These are phyloP conservation scores for Neurospora sp. DNA, from an alignment of 2,329 filamentous ascomycete genomes.

Conservation along the genomic window DNA sequence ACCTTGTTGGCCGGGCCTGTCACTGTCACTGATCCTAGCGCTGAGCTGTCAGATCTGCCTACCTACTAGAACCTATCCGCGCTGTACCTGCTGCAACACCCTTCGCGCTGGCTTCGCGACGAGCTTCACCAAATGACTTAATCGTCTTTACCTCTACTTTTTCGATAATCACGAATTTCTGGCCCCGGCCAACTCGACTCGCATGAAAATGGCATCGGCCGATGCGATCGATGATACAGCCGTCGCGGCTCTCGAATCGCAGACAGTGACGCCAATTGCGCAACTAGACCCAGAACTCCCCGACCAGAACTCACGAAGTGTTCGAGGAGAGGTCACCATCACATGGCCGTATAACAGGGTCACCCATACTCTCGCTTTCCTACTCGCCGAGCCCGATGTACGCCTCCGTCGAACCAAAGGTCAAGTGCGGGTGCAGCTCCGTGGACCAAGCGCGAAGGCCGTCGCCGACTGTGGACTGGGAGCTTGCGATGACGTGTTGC, in stretches of 20 bases:
- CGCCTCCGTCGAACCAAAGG: conserved; percentile 67
- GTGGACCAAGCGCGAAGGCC: conserved; percentile 58
- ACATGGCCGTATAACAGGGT: conserved; percentile 87
- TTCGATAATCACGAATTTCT: neutral
- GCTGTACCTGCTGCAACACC: neutral
- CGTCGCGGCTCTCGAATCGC: conserved; percentile 14
- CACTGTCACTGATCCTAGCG: neutral
- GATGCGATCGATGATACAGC: conserved; percentile 10
- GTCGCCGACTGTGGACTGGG: conserved; percentile 59
- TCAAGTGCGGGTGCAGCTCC: conserved; percentile 71
- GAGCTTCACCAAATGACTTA: neutral
- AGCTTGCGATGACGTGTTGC: conserved; percentile 65
- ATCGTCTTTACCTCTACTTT: neutral
- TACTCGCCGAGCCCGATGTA: conserved; percentile 78
- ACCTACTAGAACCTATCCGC: neutral
- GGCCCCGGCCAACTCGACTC: neutral
- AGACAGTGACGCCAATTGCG: conserved; percentile 40
- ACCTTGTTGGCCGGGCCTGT: neutral
- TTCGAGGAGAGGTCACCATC: conserved; percentile 70
- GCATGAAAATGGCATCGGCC: conserved; percentile 14
- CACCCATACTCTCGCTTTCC: conserved; percentile 61
- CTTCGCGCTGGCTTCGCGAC: neutral
- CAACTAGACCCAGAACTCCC: conserved; percentile 40
- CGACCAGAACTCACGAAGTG: conserved; percentile 29
- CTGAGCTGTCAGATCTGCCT: neutral